Conservation (phyloP, 305 asterid species). For the Andrographis paniculata region DNA sequence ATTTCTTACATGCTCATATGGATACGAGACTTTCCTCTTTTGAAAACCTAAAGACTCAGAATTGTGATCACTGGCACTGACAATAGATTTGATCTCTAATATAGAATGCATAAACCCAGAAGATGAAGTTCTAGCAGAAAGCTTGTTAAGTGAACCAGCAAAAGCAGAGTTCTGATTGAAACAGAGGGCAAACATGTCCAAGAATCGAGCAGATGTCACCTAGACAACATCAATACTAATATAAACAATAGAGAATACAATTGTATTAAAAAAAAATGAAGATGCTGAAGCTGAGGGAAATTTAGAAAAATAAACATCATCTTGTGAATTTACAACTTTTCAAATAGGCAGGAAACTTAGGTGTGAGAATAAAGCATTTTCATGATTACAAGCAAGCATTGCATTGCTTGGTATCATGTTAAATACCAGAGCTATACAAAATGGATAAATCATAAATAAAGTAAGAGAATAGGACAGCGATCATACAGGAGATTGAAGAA, state of each 20-base stretch:
- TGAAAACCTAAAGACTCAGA: conserved; percentile 31
- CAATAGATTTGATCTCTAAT: conserved; percentile 65
- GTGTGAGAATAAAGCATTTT: not conserved
- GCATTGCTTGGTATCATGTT: not conserved
- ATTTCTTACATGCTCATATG: conserved; percentile 30
- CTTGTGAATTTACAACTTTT: not conserved
- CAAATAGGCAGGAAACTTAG: conserved; percentile 7
- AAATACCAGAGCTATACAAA: not conserved
- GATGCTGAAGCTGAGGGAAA: conserved; percentile 6
- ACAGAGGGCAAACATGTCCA: conserved; percentile 86
- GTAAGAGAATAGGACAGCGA: conserved; percentile 13
- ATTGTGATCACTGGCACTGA: conserved; percentile 22
- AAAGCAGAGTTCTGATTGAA: conserved; percentile 77
- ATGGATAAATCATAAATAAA: conserved; percentile 1
- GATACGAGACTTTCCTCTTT: conserved; percentile 27
- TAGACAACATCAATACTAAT: conserved; percentile 23
- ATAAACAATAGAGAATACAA: not conserved
- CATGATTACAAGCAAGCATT: conserved; percentile 11
- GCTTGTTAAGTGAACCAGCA: conserved; percentile 82
- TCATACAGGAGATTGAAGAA: conserved; percentile 78
- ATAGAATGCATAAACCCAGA: conserved; percentile 79
- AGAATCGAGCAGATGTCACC: conserved; percentile 75
- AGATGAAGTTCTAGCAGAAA: conserved; percentile 48
- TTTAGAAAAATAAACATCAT: conserved; percentile 1
- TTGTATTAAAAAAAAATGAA: not conserved